Evolutionary conservation across 2,329 filamentous ascomycete species (phyloP), one percentile per base, ranked within the genome.

Genomic region (Scytalidium sp.): DNA sequence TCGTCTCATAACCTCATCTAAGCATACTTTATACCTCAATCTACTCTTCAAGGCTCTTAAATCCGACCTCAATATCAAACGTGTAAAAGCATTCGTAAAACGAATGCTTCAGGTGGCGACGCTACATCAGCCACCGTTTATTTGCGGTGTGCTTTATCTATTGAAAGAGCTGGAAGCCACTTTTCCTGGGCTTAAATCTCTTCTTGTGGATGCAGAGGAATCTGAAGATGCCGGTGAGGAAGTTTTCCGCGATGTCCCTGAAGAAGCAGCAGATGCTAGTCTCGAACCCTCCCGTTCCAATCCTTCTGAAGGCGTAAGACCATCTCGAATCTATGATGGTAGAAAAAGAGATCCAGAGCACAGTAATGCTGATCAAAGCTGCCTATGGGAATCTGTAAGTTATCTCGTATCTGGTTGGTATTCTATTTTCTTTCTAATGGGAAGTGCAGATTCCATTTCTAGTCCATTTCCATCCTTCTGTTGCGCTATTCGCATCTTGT

Each of bases 1-100:
- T 3, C 87, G 94, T 27, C 81, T 99, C 4, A 77, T 91, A 47
- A 87, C 82, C 1, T 96, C 93, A 4, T 97, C 93, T 2, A 99
- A 99, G 70, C 93, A 99, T 66, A 85, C 93, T 27, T 80, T 99
- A 60, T 99, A 97, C 64, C 79, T 99, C 53, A 99, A 99, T 64
- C 77, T 99, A 15, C 73, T 99, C 3, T 94, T 92, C 68, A 86
- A 90, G 58, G 84, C 93, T 11, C 73, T 99, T 54, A 97, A 96
- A 73, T 83, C 85, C 29, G 94, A 99, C 62, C 74, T 93, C n/a
- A 94, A 92, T 66, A 81, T 90, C 52, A 91, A 92, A 59, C 84
- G 94, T 29, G 89, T 97, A 50, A 96, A 97, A 71, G 94, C 94
- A 1, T 99, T 99, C 64, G 86, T 92, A 41, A 99, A 99, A 74